Evolutionary conservation across 1,139 yeast genomes (phyloP), one percentile per base, ranked within the genome.

Genomic region (Candida tunisiensis): DNA sequence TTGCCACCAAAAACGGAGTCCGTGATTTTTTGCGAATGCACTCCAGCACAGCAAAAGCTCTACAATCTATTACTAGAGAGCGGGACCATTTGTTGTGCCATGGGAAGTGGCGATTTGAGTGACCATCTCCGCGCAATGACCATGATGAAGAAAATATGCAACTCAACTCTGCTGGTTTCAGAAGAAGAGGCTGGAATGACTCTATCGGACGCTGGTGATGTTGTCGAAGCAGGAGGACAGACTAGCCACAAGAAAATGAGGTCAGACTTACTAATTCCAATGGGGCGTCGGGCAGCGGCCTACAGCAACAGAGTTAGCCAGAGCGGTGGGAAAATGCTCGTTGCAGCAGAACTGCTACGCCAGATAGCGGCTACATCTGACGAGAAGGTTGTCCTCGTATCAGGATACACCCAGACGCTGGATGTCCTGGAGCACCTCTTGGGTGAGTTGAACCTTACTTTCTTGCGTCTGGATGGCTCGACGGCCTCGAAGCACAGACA

Each of bases 371-470:
- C 38, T 5, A 40, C 40, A 2, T 50, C 62, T 2, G 55, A 63
- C 9, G 93, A 88, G 42, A 88, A 85, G 45, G 69, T 78, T 3
- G 94, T 88, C 1, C 53, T 88, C 18, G 79, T 85, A 3, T 85
- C 96, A 1, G 85, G 88, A 34, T 88, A 73, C 34, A 88, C 96
- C 0, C 77, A 80, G 42, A 83, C 94, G 0, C 57, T 88, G 26
- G 93, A 88, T 45, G 51, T 88, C 4, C 53, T 88, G 16, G 82
- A 80, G 42, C 51, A 53, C 6, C 44, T 77, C 8, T 46, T 83
- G 25, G 53, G 51, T 5, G 63, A 65, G 16, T 45, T 68, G 20
- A 62, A 65, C 28, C 44, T 75, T 35, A 47, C 65, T 1, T 74
- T 60, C 42, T 48, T 65, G 8, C 57, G 98, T 26, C 53, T 88